phyloP scores from a whole-genome alignment of 345 rosid species.

The Citrus maxima region DNA sequence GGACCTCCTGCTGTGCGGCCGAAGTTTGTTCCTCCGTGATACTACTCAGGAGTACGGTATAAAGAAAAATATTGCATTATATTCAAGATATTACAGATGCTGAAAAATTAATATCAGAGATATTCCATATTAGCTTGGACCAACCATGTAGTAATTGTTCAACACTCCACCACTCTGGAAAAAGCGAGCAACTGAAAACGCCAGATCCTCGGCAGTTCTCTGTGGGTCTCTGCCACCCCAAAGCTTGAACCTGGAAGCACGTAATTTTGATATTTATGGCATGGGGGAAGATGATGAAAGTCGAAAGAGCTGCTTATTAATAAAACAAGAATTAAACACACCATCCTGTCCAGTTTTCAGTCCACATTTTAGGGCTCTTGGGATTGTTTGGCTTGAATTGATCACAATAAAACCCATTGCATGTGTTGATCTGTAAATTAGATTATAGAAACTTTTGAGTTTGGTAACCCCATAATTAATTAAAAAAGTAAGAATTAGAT shows the following conservation, averaged over 20 bases:
- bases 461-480: too few species aligned
- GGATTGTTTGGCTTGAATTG: conserved; percentile 28
- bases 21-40: conserved; percentile 49
- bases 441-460: too few species aligned
- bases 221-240: conserved; percentile 35
- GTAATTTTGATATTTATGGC: background rate
- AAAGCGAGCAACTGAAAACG: conserved; percentile 40
- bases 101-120: background rate
- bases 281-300: background rate
- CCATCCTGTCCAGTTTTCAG: conserved; percentile 52
- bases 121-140: background rate
- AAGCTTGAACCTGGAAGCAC: conserved; percentile 27
- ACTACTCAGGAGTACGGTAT: conserved; percentile 23
- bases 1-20: conserved; percentile 47
- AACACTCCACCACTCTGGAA: conserved; percentile 35
- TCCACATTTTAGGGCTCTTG: conserved; percentile 42
- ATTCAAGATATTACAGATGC: background rate
- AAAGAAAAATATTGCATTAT: background rate
- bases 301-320: too few species aligned
- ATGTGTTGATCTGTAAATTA: conserved; percentile 29
- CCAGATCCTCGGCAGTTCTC: conserved; percentile 42
- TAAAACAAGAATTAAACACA: background rate
- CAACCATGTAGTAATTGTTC: conserved; percentile 44
- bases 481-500: background rate
- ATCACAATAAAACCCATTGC: conserved; percentile 43